Percentiles rank a stretch among this genome's conserved stretches.
Conservation (phyloP, 441 rosid species). For the Populus hybrid region DNA sequence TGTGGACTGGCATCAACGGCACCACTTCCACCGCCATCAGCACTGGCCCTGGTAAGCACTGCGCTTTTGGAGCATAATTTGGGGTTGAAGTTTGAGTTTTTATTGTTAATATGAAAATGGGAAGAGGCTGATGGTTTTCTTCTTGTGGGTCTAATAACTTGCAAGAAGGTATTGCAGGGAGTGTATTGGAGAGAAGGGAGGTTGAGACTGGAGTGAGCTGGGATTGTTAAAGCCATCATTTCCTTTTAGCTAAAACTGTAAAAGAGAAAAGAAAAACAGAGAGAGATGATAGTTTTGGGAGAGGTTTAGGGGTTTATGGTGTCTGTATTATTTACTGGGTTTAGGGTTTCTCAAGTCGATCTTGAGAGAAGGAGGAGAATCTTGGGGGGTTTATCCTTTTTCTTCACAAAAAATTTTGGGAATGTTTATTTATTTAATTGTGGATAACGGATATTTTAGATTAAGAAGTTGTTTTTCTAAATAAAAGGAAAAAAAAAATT, state of each 20-base stretch:
- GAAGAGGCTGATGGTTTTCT: conserved; percentile 27
- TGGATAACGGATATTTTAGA: too few species aligned
- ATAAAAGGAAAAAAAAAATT: too few species aligned
- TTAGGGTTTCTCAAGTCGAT: too few species aligned
- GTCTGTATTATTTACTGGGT: too few species aligned
- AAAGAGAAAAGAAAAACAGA: not conserved
- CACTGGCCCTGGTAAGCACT: conserved; percentile 24
- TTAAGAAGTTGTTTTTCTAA: too few species aligned
- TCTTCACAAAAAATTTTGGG: too few species aligned
- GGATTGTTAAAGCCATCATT: conserved; percentile 33
- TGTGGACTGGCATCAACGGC: conserved; percentile 31
- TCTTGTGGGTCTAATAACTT: conserved; percentile 28
- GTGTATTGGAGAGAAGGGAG: conserved; percentile 30
- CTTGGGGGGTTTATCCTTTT: too few species aligned
- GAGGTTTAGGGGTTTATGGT: not conserved
- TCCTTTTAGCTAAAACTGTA: not conserved
- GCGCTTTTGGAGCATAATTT: conserved; percentile 22
- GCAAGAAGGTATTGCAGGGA: conserved; percentile 14
- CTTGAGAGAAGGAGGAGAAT: too few species aligned
- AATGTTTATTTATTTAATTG: too few species aligned
- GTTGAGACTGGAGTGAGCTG: conserved; percentile 29
- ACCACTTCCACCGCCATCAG: conserved; percentile 35
- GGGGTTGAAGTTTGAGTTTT: conserved; percentile 11
- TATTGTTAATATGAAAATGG: conserved; percentile 21
- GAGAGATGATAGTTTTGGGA: not conserved